Conservation (phyloP, 345 rosid species). For the Lenwebbia sp. region DNA sequence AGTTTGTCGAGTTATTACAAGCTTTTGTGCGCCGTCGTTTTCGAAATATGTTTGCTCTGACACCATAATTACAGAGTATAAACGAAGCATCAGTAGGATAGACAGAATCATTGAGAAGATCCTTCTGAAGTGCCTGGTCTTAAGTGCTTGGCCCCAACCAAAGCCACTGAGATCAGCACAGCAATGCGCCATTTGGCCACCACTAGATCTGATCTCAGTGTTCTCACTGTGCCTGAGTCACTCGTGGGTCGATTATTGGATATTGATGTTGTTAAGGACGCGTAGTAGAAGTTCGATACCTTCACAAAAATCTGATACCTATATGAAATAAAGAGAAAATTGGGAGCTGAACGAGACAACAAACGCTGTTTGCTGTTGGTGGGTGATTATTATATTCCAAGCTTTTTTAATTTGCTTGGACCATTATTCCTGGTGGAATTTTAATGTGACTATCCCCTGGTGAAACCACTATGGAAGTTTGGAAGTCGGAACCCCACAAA, state of each 20-base stretch:
- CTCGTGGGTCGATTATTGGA: neutral
- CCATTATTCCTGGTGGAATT: neutral
- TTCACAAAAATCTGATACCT: too few species aligned
- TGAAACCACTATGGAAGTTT: too few species aligned
- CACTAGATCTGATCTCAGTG: neutral
- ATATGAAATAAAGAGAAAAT: neutral
- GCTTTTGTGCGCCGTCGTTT: neutral
- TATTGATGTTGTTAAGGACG: neutral
- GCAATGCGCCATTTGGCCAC: neutral
- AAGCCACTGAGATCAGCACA: neutral
- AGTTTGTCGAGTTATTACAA: neutral
- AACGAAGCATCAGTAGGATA: neutral
- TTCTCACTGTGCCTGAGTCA: neutral
- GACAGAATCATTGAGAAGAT: neutral
- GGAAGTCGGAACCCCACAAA: too few species aligned
- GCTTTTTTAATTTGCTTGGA: neutral
- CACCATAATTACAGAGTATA: neutral
- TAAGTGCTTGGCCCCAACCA: neutral
- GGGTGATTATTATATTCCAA: too few species aligned
- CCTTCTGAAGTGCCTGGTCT: conserved; percentile 37
- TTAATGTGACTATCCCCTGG: neutral
- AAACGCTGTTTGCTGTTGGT: too few species aligned
- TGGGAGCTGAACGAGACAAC: neutral
- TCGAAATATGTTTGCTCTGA: neutral
- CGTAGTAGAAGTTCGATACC: too few species aligned